These are phyloP conservation scores for Flaveria trinervia DNA, from an alignment of 129 eudicot species.

Conservation along the genomic window DNA sequence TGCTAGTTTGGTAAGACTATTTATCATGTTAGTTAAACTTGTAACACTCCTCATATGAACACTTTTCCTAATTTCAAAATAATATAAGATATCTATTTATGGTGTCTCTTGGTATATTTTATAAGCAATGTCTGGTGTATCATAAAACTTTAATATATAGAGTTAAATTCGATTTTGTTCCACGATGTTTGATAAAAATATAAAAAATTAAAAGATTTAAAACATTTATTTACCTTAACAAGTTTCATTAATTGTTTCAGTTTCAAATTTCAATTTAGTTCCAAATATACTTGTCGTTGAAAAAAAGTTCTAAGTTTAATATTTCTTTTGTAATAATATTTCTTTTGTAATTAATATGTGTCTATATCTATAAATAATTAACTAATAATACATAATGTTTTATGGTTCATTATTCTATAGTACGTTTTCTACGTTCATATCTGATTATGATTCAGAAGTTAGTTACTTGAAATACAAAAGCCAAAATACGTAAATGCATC, in stretches of 20 bases:
- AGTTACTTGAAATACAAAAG: not conserved
- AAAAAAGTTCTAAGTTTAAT: too few relatives aligned
- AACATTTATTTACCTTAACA: too few relatives aligned
- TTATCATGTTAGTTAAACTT: slow-evolving; percentile 10
- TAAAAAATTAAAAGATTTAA: too few relatives aligned
- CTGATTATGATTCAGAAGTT: not conserved
- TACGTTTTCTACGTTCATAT: not conserved
- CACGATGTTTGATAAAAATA: too few relatives aligned
- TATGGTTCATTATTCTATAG: not conserved
- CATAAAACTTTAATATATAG: too few relatives aligned
- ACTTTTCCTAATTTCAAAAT: not conserved
- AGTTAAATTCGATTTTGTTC: too few relatives aligned
- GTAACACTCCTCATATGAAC: slow-evolving; percentile 2
- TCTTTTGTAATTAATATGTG: too few relatives aligned
- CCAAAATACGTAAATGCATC: not conserved
- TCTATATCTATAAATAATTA: not conserved
- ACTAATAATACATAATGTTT: not conserved
- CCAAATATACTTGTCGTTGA: too few relatives aligned
- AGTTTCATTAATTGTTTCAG: too few relatives aligned
- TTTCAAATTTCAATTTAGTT: too few relatives aligned
- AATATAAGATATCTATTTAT: not conserved
- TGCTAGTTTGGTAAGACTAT: slow-evolving; percentile 28
- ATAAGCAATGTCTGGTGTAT: not conserved
- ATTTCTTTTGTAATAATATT: too few relatives aligned
- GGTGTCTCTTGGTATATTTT: too few relatives aligned